Evolutionary conservation across 2,329 filamentous ascomycete species (phyloP), one percentile per base, ranked within the genome.

Genomic region (Lecanicillium sp.): DNA sequence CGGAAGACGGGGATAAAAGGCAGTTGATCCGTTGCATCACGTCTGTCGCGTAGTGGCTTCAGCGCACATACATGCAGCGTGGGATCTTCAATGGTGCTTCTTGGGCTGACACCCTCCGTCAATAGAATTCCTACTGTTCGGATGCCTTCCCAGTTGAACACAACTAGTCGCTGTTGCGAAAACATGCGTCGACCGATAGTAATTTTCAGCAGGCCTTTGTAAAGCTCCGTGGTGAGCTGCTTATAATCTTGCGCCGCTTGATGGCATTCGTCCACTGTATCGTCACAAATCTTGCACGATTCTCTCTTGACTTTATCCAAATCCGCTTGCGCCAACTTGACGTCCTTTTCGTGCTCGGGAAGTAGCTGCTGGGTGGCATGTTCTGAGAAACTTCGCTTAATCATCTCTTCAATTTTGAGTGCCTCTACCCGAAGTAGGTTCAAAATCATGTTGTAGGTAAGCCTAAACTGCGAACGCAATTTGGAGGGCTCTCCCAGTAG

Each of bases 351-450:
- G 51, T 96, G 90, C 59, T 96, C 89, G 0, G 92, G 92, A 2
- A 96, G 69, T 11, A 96, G 65, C 45, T 94, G 89, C 56, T 98
- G 92, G 0, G 90, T 96, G 17, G 90, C 90, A 61, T 98, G 92
- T 60, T 98, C 92, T 37, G 90, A 95, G 69, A 98, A 98, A 59
- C 89, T 95, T 48, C 92, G 83, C 72, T 98, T 98, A 68, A 98
- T 98, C 92, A 98, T 98, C 63, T 98, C 92, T 59, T 98, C 92
- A 50, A 98, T 96, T 66, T 95, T 96, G 48, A 98, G 65, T 3
- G 92, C 92, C 60, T 98, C 92, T 3, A 98, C 92, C 27, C 92
- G 83, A 35, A 98, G 70, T 22, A 98, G 70, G 56, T 98, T 98
- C 42, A 98, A 71, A 55, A 98, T 86, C 92, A 98, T 98, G 67